These are phyloP conservation scores for Litchi chinensis DNA, from an alignment of 345 rosid genomes.

Conservation along the genomic window DNA sequence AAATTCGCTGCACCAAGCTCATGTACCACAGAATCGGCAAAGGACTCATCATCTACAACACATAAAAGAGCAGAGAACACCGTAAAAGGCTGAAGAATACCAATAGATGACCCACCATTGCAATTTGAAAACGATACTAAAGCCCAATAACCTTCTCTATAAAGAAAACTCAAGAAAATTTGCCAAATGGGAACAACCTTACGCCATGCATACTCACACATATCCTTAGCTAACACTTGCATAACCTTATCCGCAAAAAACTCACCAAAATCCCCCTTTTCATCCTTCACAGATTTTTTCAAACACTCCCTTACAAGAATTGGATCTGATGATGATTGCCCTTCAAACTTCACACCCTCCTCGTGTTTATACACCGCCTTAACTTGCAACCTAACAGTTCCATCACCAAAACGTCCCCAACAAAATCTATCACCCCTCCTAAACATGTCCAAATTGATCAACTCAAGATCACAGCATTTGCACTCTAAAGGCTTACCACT, in stretches of 20 bases:
- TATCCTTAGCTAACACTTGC: conserved; percentile 54
- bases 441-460: conserved; percentile 37
- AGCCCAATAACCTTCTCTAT: conserved; percentile 68
- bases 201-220: conserved; percentile 41
- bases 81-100: conserved; percentile 82
- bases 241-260: conserved; percentile 65
- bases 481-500: conserved; percentile 75
- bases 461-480: conserved; percentile 68
- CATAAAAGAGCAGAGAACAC: conserved; percentile 61
- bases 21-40: conserved; percentile 12
- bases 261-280: conserved; percentile 37
- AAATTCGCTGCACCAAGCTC: conserved; percentile 21
- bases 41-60: conserved; percentile 35
- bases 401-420: conserved; percentile 38
- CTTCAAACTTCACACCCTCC: conserved; percentile 38
- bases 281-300: conserved; percentile 32
- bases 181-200: conserved; percentile 67
- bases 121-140: conserved; percentile 54
- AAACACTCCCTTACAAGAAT: conserved; percentile 49
- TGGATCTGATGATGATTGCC: conserved; percentile 35
- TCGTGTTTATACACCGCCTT: conserved; percentile 51
- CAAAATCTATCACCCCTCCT: conserved; percentile 24
- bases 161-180: conserved; percentile 73
- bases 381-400: conserved; percentile 43
- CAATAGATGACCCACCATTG: conserved; percentile 43